phyloP scores from a whole-genome alignment of 352 stramenopile genomes.

The Phytophthora nicotianae region DNA sequence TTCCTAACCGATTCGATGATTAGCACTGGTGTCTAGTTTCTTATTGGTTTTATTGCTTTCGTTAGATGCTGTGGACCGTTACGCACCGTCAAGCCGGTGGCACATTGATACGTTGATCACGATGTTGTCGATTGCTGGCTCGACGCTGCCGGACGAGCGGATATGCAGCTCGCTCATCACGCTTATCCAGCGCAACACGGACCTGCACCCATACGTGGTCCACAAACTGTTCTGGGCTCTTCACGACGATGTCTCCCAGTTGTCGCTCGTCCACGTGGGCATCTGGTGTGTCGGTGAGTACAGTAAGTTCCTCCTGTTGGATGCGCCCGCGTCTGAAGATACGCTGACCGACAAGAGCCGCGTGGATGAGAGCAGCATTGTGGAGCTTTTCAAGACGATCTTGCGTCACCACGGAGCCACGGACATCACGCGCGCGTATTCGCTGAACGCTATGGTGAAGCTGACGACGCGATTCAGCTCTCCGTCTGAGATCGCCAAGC shows the following conservation, averaged over 20 bases:
- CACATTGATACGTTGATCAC: conserved; percentile 98
- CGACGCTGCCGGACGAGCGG: conserved; percentile 90
- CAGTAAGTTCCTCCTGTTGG: conserved; percentile 89
- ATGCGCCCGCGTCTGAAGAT: conserved; percentile 64
- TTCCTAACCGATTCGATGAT: neutral
- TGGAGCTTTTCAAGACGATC: conserved; percentile 83
- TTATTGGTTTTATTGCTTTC: conserved; percentile 13
- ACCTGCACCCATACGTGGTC: conserved; percentile 94
- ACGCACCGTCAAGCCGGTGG: conserved; percentile 87
- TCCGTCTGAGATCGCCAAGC: conserved; percentile 64
- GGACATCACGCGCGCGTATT: conserved; percentile 83
- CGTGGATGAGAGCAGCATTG: conserved; percentile 69
- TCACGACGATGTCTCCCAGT: conserved; percentile 94
- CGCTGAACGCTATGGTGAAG: conserved; percentile 94
- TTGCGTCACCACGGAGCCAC: conserved; percentile 84
- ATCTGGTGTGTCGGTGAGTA: conserved; percentile 99
- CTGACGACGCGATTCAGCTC: conserved; percentile 92
- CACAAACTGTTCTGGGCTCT: conserved; percentile 98
- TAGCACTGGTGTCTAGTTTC: neutral
- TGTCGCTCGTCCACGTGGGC: conserved; percentile 96
- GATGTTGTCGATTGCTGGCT: conserved; percentile 98
- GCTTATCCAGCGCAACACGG: conserved; percentile 93
- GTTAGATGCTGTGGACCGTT: conserved; percentile 84
- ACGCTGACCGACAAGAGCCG: conserved; percentile 66
- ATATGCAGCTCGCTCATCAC: conserved; percentile 96